phyloP scores from a whole-genome alignment of 179 eudicot genomes.

The Camellia oleifera region DNA sequence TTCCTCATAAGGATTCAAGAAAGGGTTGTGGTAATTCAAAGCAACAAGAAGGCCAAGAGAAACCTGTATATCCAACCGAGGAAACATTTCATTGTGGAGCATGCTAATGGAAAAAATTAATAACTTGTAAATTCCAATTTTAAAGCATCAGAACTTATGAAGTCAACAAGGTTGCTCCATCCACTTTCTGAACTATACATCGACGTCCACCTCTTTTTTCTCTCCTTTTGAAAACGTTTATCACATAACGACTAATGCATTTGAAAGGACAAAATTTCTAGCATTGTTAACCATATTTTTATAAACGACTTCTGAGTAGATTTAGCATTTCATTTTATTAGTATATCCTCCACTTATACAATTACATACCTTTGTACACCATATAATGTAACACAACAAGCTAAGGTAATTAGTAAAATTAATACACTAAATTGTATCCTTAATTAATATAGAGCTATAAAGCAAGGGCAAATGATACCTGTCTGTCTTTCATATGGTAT shows the following conservation, averaged over 20 bases:
- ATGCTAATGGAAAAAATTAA: background rate
- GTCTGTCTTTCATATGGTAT: constrained; percentile 93
- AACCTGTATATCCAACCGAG: constrained; percentile 48
- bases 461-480: constrained; percentile 35
- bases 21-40: constrained; percentile 84
- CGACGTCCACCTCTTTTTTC: too few species aligned
- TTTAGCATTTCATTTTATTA: background rate
- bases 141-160: background rate
- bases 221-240: background rate
- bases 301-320: background rate
- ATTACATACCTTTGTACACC: background rate
- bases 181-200: background rate
- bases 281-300: background rate
- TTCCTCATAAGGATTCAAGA: constrained; percentile 87
- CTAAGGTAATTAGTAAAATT: background rate
- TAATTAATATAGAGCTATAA: background rate
- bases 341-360: background rate
- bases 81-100: background rate
- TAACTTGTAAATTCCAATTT: background rate
- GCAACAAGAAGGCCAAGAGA: constrained; percentile 92
- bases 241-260: background rate
- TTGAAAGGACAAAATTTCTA: background rate
- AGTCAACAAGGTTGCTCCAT: background rate
- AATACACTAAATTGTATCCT: background rate
- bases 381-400: background rate